A percentile compares a stretch with the other conserved stretches of the same genome.
Conservation (phyloP, 73 alveolate genomes). For the Urostyla sp. region DNA sequence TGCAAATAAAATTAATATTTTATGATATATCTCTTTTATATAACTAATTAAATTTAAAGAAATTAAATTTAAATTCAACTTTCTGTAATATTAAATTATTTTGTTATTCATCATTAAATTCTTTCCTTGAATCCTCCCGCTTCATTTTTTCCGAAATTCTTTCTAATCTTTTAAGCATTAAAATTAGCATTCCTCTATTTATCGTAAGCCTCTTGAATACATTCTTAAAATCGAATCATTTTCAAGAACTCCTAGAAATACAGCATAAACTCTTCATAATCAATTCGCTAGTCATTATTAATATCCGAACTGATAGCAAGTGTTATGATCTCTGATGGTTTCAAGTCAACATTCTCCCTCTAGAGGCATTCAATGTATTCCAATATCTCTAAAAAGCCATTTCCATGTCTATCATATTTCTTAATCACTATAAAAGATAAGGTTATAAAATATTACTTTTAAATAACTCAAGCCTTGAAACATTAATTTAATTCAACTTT, state of each 20-base stretch:
- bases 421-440: conserved; percentile 33
- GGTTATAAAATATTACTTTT: background rate
- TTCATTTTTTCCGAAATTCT: too few relatives aligned
- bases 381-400: conserved; percentile 65
- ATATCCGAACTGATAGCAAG: conserved; percentile 64
- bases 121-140: too few relatives aligned
- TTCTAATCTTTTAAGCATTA: too few relatives aligned
- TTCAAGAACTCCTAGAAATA: conserved; percentile 60
- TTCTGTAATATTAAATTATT: background rate
- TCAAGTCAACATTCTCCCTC: conserved; percentile 17
- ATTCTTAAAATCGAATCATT: conserved; percentile 47
- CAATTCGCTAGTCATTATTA: conserved; percentile 69
- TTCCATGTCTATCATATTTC: conserved; percentile 64
- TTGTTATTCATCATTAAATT: too few relatives aligned
- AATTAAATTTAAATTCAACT: background rate
- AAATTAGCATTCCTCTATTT: too few relatives aligned
- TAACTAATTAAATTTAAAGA: background rate
- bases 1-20: too few relatives aligned
- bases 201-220: conserved; percentile 38
- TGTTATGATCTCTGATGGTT: conserved; percentile 57
- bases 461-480: conserved; percentile 52
- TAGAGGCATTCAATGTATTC: conserved; percentile 69
- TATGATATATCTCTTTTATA: too few relatives aligned
- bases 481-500: conserved; percentile 22
- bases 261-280: conserved; percentile 76